Evolutionary conservation across 768 basidiomycete genomes (phyloP).

Genomic region (Daedaleopsis sinensis): DNA sequence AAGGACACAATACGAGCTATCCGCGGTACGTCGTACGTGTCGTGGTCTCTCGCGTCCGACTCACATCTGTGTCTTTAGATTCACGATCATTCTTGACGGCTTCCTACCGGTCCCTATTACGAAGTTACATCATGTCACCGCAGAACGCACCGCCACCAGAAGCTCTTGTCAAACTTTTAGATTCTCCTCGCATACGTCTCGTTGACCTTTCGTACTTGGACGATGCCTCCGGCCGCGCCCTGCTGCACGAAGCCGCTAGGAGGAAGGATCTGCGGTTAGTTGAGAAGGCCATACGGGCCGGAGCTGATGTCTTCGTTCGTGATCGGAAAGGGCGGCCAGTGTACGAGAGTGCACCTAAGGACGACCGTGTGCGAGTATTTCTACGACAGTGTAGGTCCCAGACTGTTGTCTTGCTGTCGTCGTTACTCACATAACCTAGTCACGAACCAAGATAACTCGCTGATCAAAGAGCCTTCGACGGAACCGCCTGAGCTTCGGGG

Average conservation of each 20-base stretch:
- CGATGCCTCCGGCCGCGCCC: conserved; percentile 70
- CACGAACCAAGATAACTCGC: conserved; percentile 76
- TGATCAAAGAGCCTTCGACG: conserved; percentile 52
- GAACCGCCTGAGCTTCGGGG: conserved; percentile 71
- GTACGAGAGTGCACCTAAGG: conserved; percentile 71
- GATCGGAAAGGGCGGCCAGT: conserved; percentile 72
- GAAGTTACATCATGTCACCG: conserved; percentile 71
- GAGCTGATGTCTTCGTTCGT: conserved; percentile 87
- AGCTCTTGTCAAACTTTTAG: conserved; percentile 59
- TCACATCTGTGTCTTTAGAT: conserved; percentile 44
- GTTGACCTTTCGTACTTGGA: conserved; percentile 84
- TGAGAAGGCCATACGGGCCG: conserved; percentile 82
- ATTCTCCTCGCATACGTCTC: conserved; percentile 66
- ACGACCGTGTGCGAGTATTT: conserved; percentile 82
- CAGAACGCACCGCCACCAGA: conserved; percentile 35
- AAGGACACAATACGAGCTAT: conserved; percentile 69
- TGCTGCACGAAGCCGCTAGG: conserved; percentile 87
- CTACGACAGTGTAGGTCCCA: conserved; percentile 72
- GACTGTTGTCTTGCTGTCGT: not conserved
- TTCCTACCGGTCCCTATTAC: conserved; percentile 72
- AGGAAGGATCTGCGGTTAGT: conserved; percentile 81
- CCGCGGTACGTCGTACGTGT: conserved; percentile 51
- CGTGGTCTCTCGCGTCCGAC: not conserved
- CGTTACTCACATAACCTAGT: conserved; percentile 42
- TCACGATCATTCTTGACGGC: conserved; percentile 78